These are phyloP conservation scores for Dysphania ambrosioides DNA, from an alignment of 148 eudicot genomes.

Conservation along the genomic window DNA sequence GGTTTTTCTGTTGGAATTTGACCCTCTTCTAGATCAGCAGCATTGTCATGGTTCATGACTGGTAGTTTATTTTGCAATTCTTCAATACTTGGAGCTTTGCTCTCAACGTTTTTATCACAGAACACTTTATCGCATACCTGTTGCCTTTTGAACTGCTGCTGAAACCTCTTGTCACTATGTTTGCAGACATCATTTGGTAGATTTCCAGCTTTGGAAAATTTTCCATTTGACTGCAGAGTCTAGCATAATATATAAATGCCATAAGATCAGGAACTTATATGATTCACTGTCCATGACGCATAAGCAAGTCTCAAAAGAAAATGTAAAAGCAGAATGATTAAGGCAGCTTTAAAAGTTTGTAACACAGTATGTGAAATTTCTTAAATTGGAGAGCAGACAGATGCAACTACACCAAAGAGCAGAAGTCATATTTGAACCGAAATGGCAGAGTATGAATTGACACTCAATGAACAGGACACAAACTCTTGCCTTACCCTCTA, in stretches of 20 bases:
- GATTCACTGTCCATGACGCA: not conserved
- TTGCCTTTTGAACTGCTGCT: constrained; percentile 14
- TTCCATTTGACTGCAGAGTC: constrained; percentile 25
- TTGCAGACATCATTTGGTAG: not conserved
- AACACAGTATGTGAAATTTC: not conserved
- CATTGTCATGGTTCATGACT: not conserved
- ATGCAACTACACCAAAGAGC: not conserved
- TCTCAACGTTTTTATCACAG: not conserved
- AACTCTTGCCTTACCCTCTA: not conserved
- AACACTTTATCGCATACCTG: constrained; percentile 1
- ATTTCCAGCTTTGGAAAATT: constrained; percentile 3
- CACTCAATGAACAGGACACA: not conserved
- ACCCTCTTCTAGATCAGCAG: constrained; percentile 31
- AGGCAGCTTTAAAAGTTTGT: not conserved
- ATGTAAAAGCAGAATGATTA: not conserved
- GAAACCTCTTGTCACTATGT: not conserved
- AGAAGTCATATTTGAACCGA: not conserved
- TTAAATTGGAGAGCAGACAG: not conserved
- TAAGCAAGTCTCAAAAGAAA: not conserved
- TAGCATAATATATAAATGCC: constrained; percentile 16
- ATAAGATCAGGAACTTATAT: constrained; percentile 15
- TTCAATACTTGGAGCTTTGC: constrained; percentile 3
- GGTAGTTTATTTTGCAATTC: not conserved
- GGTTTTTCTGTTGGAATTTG: constrained; percentile 28
- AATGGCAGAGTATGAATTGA: not conserved